Conservation (phyloP, 208 protist species). For the Leishmania gerbilli region DNA sequence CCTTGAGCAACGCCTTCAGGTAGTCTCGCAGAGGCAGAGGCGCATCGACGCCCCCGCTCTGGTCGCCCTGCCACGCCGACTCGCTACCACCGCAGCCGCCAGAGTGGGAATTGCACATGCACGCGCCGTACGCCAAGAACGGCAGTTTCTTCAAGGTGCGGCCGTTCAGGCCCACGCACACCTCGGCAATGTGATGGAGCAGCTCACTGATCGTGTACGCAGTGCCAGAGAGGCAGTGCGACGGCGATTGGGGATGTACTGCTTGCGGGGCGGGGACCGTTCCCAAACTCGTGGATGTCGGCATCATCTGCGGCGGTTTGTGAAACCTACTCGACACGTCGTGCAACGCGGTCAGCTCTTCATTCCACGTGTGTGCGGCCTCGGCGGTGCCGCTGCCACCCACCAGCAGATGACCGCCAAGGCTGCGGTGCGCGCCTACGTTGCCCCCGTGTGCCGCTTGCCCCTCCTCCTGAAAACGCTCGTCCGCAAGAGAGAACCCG, state of each 20-base stretch:
- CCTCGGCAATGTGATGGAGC: slow-evolving; percentile 36
- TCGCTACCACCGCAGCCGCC: not conserved
- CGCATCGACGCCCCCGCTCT: not conserved
- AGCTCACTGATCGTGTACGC: not conserved
- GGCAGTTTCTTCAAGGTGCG: slow-evolving; percentile 92
- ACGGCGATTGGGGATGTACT: not conserved
- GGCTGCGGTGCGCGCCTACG: not conserved
- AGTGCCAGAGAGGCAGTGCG: not conserved
- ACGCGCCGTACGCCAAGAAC: slow-evolving; percentile 77
- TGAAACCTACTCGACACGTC: not conserved
- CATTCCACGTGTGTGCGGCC: not conserved
- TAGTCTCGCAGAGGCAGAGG: slow-evolving; percentile 3
- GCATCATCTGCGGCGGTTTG: not conserved
- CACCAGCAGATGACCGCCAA: not conserved
- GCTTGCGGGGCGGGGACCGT: not conserved
- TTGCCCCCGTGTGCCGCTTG: not conserved
- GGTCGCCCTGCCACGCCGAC: not conserved
- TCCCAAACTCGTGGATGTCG: not conserved
- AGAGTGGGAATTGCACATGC: slow-evolving; percentile 11
- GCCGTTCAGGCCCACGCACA: slow-evolving; percentile 85
- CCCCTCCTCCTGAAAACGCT: not conserved
- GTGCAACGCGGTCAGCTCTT: not conserved
- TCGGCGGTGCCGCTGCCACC: not conserved
- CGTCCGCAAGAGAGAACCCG: not conserved
- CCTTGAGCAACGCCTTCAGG: slow-evolving; percentile 19